Evolutionary conservation across 768 basidiomycete genomes (phyloP).

Genomic region (Pholiota molesta): DNA sequence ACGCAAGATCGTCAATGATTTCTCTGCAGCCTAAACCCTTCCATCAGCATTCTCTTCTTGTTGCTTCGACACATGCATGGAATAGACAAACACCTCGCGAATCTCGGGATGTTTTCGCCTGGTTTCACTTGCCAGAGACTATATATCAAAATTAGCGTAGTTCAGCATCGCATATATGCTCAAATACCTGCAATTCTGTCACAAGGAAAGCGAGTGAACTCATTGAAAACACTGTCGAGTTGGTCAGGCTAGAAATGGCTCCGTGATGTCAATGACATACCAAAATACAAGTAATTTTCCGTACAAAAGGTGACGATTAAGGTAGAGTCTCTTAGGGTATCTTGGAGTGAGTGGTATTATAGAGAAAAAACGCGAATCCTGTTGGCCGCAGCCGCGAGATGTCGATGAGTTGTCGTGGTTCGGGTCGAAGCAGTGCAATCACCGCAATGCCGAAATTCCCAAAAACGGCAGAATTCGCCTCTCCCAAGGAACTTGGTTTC

Average conservation of each 20-base stretch:
- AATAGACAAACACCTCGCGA: conserved; percentile 68
- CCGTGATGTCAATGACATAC: not conserved
- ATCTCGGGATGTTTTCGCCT: conserved; percentile 90
- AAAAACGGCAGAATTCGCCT: no score
- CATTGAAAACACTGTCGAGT: conserved; percentile 38
- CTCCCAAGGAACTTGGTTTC: no score
- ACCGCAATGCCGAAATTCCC: no score
- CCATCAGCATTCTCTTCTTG: conserved; percentile 22
- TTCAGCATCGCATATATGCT: not conserved
- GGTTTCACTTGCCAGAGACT: conserved; percentile 90
- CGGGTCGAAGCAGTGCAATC: not conserved
- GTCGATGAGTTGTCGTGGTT: not conserved
- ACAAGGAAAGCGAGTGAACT: conserved; percentile 72
- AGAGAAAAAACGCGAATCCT: not conserved
- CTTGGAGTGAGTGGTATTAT: not conserved
- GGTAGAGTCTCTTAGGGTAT: not conserved
- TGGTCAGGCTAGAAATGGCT: not conserved
- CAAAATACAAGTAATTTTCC: not conserved
- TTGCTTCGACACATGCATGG: conserved; percentile 2
- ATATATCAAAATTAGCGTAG: not conserved
- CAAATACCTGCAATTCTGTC: conserved; percentile 63
- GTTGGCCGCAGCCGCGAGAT: no score
- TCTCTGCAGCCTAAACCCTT: conserved; percentile 74
- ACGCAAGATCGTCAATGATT: conserved; percentile 77
- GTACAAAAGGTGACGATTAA: no score